Base-by-base conservation (phyloP, 2,329 filamentous ascomycete species). In the Aspergillus sp. region DNA sequence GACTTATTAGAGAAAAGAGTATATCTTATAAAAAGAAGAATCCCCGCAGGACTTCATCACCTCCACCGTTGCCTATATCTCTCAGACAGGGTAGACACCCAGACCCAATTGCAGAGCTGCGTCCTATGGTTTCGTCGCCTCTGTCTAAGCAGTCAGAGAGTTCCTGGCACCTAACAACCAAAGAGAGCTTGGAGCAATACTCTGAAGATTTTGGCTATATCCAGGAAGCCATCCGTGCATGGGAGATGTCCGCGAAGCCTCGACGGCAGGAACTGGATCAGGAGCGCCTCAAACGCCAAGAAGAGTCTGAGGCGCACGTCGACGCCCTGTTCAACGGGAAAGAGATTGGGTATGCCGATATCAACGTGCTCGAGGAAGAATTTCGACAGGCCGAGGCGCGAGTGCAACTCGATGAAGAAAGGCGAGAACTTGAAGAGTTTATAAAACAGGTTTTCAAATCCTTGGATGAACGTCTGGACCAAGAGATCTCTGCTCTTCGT, bases 271-370 rank as follows among this genome's bases (percentile, higher is more conserved):
- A 70, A 47, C 58, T 75, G 32, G 75, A 77, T 7, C 63, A 64
- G 28, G 73, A 75, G 35, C 73, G 76, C 3, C 66, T 67, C 48
- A 61, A 61, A 45, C 73, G 77, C 9, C 73, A 77, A 56, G 71
- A 75, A 46, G 71, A 76, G 50, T 74, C 71, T 2, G 75, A 79
- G 53, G 63, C 62, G n/a, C 67, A 70, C 42, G 76, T 77, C 30
- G 74, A 80, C 51, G 67, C 69, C 1, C 64, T 80, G 1, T 80
- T 79, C 62, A 74, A 80, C 51, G 71, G 70, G 42, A 72, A 79
- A 46, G 73, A 78, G 52, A 79, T 80, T 40, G 76, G 75, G 0
- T 80, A 80, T 57, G 75, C 75, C 8, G 76, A 80, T 42, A 77
- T 80, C 53, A 73, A 72, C 34, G 67, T 68, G 10, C 63, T 80